Conservation (phyloP, 148 eudicot genomes). For the Rhododendron ferrugineum region DNA sequence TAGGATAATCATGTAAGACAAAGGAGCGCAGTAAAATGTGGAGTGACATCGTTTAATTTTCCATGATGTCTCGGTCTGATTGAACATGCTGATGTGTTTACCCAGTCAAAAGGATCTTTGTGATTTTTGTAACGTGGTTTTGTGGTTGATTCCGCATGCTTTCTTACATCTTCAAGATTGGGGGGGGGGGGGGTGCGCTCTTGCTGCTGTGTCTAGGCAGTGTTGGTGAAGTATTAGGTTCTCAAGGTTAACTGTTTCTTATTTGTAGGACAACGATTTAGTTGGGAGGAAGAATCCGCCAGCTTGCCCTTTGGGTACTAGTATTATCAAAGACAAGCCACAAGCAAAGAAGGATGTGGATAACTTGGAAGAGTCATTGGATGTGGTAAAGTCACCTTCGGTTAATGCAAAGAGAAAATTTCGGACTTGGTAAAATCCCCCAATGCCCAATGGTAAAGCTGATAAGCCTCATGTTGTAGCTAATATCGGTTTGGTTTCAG, state of each 20-base stretch:
- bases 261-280: constrained; percentile 37
- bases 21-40: neutral
- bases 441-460: neutral
- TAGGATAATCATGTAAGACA: neutral
- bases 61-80: neutral
- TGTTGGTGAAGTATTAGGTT: neutral
- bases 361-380: neutral
- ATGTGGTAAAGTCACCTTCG: constrained; percentile 13
- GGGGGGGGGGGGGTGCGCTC: too few species aligned
- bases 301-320: constrained; percentile 34
- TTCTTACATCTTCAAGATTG: neutral
- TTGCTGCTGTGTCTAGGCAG: neutral
- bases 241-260: neutral
- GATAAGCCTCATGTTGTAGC: constrained; percentile 5
- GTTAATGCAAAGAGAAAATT: constrained; percentile 12
- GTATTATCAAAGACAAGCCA: constrained; percentile 58
- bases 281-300: constrained; percentile 41
- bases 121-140: neutral
- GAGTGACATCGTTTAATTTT: neutral
- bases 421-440: constrained; percentile 7
- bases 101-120: neutral
- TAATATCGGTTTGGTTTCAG: constrained; percentile 57
- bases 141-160: neutral
- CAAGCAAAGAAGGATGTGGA: constrained; percentile 47
- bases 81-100: neutral